Evolutionary conservation across 495 filamentous ascomycete species (phyloP).

Genomic region (Trichoderma parareesei): DNA sequence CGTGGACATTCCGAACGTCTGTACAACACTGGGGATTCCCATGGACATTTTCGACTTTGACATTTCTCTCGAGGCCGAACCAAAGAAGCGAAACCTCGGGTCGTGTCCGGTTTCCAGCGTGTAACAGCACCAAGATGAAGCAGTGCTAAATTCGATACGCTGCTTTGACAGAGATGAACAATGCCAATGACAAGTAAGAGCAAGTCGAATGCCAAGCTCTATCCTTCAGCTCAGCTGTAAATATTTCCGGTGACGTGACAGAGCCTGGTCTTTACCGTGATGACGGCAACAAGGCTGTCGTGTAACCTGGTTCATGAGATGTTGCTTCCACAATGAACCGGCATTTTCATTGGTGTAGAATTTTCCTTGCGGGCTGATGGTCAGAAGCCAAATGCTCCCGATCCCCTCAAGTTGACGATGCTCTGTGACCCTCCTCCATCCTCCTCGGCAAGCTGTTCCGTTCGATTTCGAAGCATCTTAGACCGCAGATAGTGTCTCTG

Average conservation of each 20-base stretch:
- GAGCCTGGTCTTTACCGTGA: too few species aligned
- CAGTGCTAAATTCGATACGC: too few species aligned
- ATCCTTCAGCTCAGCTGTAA: too few species aligned
- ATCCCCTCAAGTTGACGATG: neutral
- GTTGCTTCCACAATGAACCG: too few species aligned
- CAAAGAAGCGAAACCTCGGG: constrained; percentile 9
- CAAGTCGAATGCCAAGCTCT: too few species aligned
- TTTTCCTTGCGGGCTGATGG: neutral
- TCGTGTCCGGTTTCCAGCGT: constrained; percentile 2
- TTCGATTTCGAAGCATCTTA: neutral
- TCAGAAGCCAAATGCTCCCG: neutral
- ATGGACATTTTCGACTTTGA: constrained; percentile 98
- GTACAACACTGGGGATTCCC: constrained; percentile 81
- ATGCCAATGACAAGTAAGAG: too few species aligned
- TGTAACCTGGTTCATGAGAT: too few species aligned
- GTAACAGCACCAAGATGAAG: neutral
- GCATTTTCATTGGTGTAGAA: neutral
- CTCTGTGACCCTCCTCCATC: neutral
- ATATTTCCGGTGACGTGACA: too few species aligned
- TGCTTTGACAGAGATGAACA: too few species aligned
- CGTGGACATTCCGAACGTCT: constrained; percentile 79
- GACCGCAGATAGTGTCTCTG: neutral
- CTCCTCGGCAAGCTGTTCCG: neutral
- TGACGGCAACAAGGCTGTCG: too few species aligned
- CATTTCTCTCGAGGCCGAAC: constrained; percentile 56